Base-by-base conservation (phyloP, 1,139 yeast species). In the Spencermartinsiella ligniputridi region DNA sequence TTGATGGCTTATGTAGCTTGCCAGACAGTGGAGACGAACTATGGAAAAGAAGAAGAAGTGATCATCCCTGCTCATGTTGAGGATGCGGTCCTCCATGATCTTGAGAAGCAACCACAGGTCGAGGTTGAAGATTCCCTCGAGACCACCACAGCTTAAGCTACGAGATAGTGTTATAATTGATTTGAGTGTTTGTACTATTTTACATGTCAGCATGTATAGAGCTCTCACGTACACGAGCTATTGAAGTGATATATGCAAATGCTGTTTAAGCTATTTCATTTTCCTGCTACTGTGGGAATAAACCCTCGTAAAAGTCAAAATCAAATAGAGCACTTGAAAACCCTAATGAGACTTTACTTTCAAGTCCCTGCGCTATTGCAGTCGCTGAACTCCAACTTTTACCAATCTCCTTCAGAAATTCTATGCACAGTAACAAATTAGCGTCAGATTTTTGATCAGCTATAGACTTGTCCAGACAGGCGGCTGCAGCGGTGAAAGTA, bases 401-500 rank as follows among this genome's bases (percentile, higher is more conserved):
- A 6, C 52, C 51, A 15, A 50, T 49, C 20, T 50, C 52, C 15
- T 42, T 40, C 9, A 50, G 44, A 15, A 48, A 44, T 1, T 38
- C 42, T 8, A 50, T 33, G 29, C 53, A 48, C 20, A 40, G 35
- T 6, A 21, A 22, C 19, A 42, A 25, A 11, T 16, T 29, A 6
- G 35, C 45, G 6, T 42, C 39, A 16, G 40, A 37, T 13, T 40
- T 36, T n/a, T 27, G 32, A 15, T 27, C 8, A 9, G 25, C 40
- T 11, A 35, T 17, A 2, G 30, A 33, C 19, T 42, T 40, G 24
- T 43, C 45, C 11, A 49, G 33, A n/a, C 42, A 44, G 12, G 42
- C 42, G 5, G 57, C 52, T 9, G 60, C 56, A 4, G 60, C 60
- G 11, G 60, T 53, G 40, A 56, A 56, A 3, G 52, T 47, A 20